Base-by-base conservation (phyloP, 2,329 filamentous ascomycete species). In the Aureobasidium leucospermi region DNA sequence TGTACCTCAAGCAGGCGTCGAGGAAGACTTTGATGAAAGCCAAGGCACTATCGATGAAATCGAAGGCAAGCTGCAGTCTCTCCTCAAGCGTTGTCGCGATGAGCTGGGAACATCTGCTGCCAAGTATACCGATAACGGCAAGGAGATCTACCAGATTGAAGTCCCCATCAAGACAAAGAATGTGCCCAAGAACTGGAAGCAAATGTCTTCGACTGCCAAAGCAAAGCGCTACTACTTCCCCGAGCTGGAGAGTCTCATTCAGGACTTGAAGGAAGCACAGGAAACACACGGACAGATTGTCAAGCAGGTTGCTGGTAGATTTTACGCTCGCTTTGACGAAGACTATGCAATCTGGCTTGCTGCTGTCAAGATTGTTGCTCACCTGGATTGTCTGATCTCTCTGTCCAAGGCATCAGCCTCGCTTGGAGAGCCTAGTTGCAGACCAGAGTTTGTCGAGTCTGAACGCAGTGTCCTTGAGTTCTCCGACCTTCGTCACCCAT, bases 81-180 rank as follows among this genome's bases (percentile, higher is more conserved):
- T 97, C 1, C 77, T 97, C 2, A 84, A 85, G 55, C 80, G 84
- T 66, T 86, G 87, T 65, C 87, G 89, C 63, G 81, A 82, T 36
- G 83, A 91, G 45, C 78, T 96, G 4, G 89, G 87, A 62, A 90
- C 87, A 61, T 88, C 82, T 64, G 81, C 82, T 0, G 75, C 79
- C 63, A 71, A 73, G 58, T 80, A 73, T 64, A 75, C 73, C 9
- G 90, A 97, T 69, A 88, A 95, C 7, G 94, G 94, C 62, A 99
- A 99, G 71, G 94, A 99, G 69, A 90, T 99, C 56, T 97, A 96
- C 74, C 93, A 99, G 74, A 80, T 99, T 10, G 94, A 99, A 71
- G 87, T 90, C 0, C 93, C 94, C 0, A 77, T 82, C 68, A 96
- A 94, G 73, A 76, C 89, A 68, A 96, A 95, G 73, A 65, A 65